phyloP scores from a whole-genome alignment of 208 protist genomes.

The Wallacemonas sp. region DNA sequence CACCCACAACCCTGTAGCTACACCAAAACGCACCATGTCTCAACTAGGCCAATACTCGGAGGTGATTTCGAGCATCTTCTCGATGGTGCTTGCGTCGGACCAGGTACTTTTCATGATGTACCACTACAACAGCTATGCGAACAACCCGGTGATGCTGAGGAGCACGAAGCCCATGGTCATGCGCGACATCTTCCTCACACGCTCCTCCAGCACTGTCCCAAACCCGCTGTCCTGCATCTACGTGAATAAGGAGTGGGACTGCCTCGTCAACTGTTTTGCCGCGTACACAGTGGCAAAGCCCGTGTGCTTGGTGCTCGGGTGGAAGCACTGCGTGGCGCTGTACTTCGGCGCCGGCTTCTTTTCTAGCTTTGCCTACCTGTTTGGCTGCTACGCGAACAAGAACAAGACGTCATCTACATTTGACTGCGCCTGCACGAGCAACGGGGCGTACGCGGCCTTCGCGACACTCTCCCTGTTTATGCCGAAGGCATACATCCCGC shows the following conservation, averaged over 20 bases:
- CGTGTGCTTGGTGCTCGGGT: conserved; percentile 56
- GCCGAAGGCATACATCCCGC: conserved; percentile 57
- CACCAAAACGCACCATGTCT: conserved; percentile 7
- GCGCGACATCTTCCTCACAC: conserved; percentile 85
- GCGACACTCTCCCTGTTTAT: conserved; percentile 69
- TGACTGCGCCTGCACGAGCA: conserved; percentile 72
- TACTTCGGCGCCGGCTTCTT: conserved; percentile 77
- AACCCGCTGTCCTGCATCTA: conserved; percentile 87
- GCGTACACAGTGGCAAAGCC: conserved; percentile 68
- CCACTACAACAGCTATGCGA: conserved; percentile 82
- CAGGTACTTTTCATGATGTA: conserved; percentile 79
- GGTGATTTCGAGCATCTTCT: conserved; percentile 52
- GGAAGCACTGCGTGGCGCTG: conserved; percentile 49
- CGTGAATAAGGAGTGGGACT: conserved; percentile 55
- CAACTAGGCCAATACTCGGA: conserved; percentile 22
- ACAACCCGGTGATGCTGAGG: conserved; percentile 76
- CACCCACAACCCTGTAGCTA: too few relatives aligned
- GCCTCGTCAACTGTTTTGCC: conserved; percentile 55
- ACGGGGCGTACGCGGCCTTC: conserved; percentile 77
- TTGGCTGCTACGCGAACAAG: conserved; percentile 52
- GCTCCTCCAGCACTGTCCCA: conserved; percentile 46
- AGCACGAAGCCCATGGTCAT: conserved; percentile 85
- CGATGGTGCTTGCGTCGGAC: conserved; percentile 66
- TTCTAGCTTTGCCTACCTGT: conserved; percentile 85
- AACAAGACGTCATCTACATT: conserved; percentile 53